A percentile compares a stretch with the other conserved stretches of the same genome.
These are phyloP conservation scores for Gossypium longicalyx DNA, from an alignment of 345 rosid species.

Conservation along the genomic window DNA sequence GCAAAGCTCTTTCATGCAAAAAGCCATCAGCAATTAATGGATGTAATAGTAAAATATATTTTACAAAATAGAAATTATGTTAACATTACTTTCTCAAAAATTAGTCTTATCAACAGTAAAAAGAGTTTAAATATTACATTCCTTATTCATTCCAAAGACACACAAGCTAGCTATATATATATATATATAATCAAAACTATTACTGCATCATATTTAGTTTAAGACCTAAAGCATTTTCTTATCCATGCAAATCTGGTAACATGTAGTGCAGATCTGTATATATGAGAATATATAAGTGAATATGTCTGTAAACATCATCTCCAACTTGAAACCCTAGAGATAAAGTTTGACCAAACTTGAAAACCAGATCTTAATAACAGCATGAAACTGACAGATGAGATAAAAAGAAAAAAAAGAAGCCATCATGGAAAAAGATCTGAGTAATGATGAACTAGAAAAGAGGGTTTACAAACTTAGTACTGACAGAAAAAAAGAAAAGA, in stretches of 20 bases:
- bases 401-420: constrained; percentile 18
- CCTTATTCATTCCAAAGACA: not conserved
- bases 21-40: no score
- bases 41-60: not conserved
- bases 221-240: not conserved
- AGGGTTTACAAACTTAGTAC: constrained; percentile 16
- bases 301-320: not conserved
- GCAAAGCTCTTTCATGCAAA: not conserved
- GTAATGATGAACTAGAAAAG: constrained; percentile 26
- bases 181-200: not conserved
- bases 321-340: constrained; percentile 29
- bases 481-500: constrained; percentile 26
- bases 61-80: not conserved
- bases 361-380: constrained; percentile 36
- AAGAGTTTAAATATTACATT: no score
- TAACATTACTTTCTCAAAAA: no score
- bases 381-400: constrained; percentile 46
- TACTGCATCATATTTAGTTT: no score
- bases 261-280: not conserved
- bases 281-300: not conserved
- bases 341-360: constrained; percentile 15
- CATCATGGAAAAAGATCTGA: constrained; percentile 34
- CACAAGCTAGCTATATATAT: not conserved
- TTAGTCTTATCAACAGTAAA: no score
- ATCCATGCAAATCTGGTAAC: not conserved